These are phyloP conservation scores for Leccinum fibrillosum DNA, from an alignment of 768 basidiomycete genomes.

Conservation along the genomic window DNA sequence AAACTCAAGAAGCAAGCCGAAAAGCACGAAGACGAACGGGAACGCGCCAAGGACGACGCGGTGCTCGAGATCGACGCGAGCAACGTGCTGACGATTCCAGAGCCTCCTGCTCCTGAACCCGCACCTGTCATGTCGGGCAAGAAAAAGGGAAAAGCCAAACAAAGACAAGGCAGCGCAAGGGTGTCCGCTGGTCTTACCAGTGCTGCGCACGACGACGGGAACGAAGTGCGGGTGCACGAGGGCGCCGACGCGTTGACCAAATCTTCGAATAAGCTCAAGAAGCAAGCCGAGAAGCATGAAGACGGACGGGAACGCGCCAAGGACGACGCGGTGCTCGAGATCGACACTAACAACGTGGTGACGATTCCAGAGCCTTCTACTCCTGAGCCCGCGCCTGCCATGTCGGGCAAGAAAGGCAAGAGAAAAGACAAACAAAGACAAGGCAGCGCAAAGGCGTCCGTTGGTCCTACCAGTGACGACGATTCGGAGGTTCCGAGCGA, in stretches of 20 bases:
- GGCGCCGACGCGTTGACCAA: constrained; percentile 58
- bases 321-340: constrained; percentile 81
- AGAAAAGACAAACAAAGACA: constrained; percentile 11
- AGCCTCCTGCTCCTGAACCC: constrained; percentile 2
- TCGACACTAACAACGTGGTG: constrained; percentile 39
- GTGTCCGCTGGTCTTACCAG: constrained; percentile 8
- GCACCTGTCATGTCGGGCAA: neutral
- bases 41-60: constrained; percentile 69
- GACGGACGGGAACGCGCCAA: constrained; percentile 56
- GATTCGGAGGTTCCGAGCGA: constrained; percentile 63
- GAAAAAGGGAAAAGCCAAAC: constrained; percentile 18
- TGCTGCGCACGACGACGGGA: neutral
- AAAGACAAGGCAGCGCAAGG: neutral
- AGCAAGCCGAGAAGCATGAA: constrained; percentile 51
- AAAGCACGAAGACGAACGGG: constrained; percentile 56
- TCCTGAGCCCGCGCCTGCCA: neutral
- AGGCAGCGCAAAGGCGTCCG: neutral
- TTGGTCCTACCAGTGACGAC: constrained; percentile 28
- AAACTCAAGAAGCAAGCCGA: constrained; percentile 64
- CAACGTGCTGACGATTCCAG: constrained; percentile 20
- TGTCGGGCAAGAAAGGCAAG: constrained; percentile 13
- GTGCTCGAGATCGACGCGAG: constrained; percentile 64
- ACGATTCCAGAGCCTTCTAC: constrained; percentile 13
- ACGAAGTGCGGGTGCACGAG: constrained; percentile 53
- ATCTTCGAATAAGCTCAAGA: constrained; percentile 73